Evolutionary conservation across 2,329 filamentous ascomycete species (phyloP).

Genomic region (Curvularia verruculosa): DNA sequence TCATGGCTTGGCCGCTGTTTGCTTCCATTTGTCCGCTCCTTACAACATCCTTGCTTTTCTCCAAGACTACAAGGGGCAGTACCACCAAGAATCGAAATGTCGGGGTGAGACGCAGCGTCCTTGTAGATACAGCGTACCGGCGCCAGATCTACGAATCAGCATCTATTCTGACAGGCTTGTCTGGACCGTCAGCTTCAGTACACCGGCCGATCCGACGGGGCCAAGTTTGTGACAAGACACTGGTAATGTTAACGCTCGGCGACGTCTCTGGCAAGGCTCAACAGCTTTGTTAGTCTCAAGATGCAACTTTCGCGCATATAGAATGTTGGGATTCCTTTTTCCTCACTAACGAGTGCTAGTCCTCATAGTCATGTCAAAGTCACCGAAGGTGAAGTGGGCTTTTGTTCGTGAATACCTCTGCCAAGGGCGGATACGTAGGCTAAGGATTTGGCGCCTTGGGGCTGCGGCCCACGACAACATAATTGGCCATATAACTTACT

Average conservation of each 20-base stretch:
- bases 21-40: slow-evolving; percentile 9
- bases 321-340: too few relatives aligned
- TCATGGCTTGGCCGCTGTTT: too few relatives aligned
- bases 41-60: slow-evolving; percentile 7
- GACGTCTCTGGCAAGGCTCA: neutral
- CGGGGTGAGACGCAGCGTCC: slow-evolving; percentile 3
- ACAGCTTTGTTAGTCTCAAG: neutral
- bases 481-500: neutral
- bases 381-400: neutral
- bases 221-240: neutral
- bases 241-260: neutral
- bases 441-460: slow-evolving; percentile 15
- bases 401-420: neutral
- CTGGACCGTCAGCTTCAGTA: neutral
- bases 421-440: slow-evolving; percentile 6
- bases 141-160: neutral
- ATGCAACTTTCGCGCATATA: neutral
- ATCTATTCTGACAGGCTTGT: neutral
- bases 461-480: slow-evolving; percentile 5
- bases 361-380: neutral
- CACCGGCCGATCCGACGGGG: slow-evolving; percentile 11
- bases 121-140: neutral
- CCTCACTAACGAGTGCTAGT: neutral
- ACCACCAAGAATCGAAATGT: slow-evolving; percentile 6
- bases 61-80: neutral